phyloP scores from a whole-genome alignment of 116 monocot genomes.

The Phalaenopsis hybrid region DNA sequence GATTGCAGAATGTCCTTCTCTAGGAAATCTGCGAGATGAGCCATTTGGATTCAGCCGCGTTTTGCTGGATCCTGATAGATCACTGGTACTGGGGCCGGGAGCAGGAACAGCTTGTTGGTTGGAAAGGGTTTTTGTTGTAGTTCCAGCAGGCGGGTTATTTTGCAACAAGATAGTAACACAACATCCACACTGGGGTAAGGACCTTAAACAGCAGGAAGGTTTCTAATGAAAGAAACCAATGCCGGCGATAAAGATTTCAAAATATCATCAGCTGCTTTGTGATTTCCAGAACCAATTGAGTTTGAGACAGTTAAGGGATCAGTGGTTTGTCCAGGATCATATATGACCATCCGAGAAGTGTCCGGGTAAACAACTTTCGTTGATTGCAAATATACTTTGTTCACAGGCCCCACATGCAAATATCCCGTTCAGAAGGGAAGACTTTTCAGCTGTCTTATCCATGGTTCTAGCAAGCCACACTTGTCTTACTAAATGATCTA shows the following conservation, averaged over 20 bases:
- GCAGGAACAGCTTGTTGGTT: slow-evolving; percentile 29
- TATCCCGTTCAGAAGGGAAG: no score
- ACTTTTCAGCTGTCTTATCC: no score
- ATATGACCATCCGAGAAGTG: slow-evolving; percentile 76
- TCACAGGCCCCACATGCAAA: slow-evolving; percentile 9
- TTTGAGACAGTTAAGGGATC: slow-evolving; percentile 39
- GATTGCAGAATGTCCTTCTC: slow-evolving; percentile 36
- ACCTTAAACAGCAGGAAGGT: slow-evolving; percentile 83
- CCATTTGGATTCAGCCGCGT: slow-evolving; percentile 54
- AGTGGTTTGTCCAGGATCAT: slow-evolving; percentile 71
- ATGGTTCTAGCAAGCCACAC: background rate
- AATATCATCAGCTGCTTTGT: slow-evolving; percentile 50
- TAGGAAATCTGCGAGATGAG: slow-evolving; percentile 31
- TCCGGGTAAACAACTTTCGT: slow-evolving; percentile 69
- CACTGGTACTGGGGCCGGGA: slow-evolving; percentile 52
- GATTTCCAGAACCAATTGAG: slow-evolving; percentile 20
- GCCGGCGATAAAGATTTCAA: slow-evolving; percentile 61
- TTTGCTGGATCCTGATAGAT: slow-evolving; percentile 70
- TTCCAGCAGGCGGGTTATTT: slow-evolving; percentile 41
- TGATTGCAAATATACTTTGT: slow-evolving; percentile 25
- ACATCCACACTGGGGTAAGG: slow-evolving; percentile 66
- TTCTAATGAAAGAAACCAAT: slow-evolving; percentile 53
- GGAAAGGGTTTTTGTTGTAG: slow-evolving; percentile 31
- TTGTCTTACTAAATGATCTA: slow-evolving; percentile 82
- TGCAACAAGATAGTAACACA: slow-evolving; percentile 69